Evolutionary conservation across 257 asterid genomes (phyloP), one percentile per base, ranked within the genome.

Genomic region (Penstemon eatonii): DNA sequence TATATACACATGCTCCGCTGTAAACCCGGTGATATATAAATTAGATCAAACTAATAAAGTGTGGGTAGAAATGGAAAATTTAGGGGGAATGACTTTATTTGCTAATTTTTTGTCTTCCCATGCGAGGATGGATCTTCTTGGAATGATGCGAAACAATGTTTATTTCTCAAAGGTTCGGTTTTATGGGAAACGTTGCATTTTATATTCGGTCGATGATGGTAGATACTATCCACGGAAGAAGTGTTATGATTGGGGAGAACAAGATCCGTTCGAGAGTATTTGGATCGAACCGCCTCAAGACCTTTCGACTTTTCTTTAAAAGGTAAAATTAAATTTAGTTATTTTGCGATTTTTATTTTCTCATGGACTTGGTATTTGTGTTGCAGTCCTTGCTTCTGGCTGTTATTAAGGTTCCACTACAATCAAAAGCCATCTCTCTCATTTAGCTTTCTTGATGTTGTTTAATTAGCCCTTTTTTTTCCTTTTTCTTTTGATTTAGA

Each of bases 251-350:
- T 90, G 96, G 97, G 95, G 91, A 15, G 88, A 92, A 55, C 93
- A 88, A 61, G 87, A 92, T 60, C 90, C 96, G 0, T 85, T 84
- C 51, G 90, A 85, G 74, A 83, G 94, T 51, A 77, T 90, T 15
- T 90, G 98, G 98, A 85, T 92, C 5, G 96, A 92, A 42, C 90
- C 97, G 15, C 98, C 98, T 5, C 81, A 83, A 49, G 97, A 90
- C 75, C 78, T 79, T 13, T 86, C 91, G 5, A 50, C 65, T 67
- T 87, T 87, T 77, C 80, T 70, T 62, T 84, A 75, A 76, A 75
- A 76, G 72, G 69, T 47, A 13, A 70, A 55, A 33, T 51, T 42
- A 44, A 38, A 15, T 12, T 3, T 11, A 52, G 53, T 45, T 9
- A 52, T n/a, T n/a, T n/a, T n/a, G n/a, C n/a, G n/a, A 53, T 5